Conservation (phyloP, 306 rosid genomes). For the Inga oerstediana region DNA sequence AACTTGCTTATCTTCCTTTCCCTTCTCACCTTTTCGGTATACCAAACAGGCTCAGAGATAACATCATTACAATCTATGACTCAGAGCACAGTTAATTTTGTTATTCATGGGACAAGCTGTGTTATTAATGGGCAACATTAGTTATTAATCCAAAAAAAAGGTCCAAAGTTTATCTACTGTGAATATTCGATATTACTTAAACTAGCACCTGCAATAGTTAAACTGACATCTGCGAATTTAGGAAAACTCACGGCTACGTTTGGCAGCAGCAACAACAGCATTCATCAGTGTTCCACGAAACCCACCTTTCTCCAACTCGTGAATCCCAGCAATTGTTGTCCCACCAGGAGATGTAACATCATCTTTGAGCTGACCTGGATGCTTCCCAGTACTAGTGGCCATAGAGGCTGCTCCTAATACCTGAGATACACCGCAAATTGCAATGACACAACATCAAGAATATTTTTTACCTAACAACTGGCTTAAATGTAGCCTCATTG, state of each 20-base stretch:
- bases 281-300: slow-evolving; percentile 93
- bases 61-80: background rate
- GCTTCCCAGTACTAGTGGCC: slow-evolving; percentile 67
- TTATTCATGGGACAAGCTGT: background rate
- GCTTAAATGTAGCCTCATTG: background rate
- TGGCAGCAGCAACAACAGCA: slow-evolving; percentile 83
- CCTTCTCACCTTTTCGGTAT: no score
- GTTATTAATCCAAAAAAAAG: background rate
- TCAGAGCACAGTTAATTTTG: background rate
- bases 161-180: background rate
- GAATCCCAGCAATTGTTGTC: slow-evolving; percentile 86
- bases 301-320: slow-evolving; percentile 88
- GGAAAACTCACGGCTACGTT: slow-evolving; percentile 68
- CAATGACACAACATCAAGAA: background rate
- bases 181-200: background rate
- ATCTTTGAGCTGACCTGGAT: slow-evolving; percentile 89
- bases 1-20: no score
- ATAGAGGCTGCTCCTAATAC: slow-evolving; percentile 90
- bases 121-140: background rate
- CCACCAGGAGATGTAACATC: slow-evolving; percentile 90
- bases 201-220: background rate
- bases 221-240: background rate
- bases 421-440: slow-evolving; percentile 35
- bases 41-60: background rate
- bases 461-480: background rate